Percentiles rank a stretch among this genome's conserved stretches.
phyloP scores from a whole-genome alignment of 805 yeast species.

The Naumovozyma castellii region DNA sequence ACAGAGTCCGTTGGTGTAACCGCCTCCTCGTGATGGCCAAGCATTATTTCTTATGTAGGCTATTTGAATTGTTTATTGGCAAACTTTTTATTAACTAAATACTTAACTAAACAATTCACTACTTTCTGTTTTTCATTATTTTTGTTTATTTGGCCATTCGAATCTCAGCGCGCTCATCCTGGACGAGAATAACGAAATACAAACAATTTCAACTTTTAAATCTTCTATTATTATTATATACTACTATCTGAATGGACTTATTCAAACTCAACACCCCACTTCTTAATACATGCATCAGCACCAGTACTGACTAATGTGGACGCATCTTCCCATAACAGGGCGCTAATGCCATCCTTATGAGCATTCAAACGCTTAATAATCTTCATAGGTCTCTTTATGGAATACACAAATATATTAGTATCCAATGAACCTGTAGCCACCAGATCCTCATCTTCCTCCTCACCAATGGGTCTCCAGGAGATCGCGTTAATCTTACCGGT shows the following conservation, averaged over 20 bases:
- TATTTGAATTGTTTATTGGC: no score
- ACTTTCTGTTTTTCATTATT: neutral
- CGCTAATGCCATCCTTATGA: constrained; percentile 80
- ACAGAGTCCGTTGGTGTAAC: no score
- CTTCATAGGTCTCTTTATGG: constrained; percentile 68
- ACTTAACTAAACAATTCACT: no score
- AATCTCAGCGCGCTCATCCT: neutral
- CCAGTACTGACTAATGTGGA: constrained; percentile 60
- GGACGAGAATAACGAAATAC: no score
- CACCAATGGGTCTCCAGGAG: constrained; percentile 47
- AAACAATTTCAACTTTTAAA: neutral
- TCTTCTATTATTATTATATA: no score
- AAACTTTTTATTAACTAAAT: no score
- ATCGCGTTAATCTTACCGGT: constrained; percentile 71
- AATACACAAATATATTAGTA: constrained; percentile 69
- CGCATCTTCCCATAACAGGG: constrained; percentile 55
- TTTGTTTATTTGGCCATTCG: neutral
- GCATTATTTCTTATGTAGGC: no score
- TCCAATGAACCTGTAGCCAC: constrained; percentile 78
- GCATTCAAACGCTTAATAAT: constrained; percentile 67
- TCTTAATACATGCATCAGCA: constrained; percentile 67
- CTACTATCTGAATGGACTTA: no score
- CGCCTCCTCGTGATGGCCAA: no score
- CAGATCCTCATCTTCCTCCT: constrained; percentile 48
- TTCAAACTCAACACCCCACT: constrained; percentile 43